Percentiles rank a stretch among this genome's conserved stretches.
Conservation (phyloP, 1,284 basidiomycete genomes). For the Pseudozyma sp. region DNA sequence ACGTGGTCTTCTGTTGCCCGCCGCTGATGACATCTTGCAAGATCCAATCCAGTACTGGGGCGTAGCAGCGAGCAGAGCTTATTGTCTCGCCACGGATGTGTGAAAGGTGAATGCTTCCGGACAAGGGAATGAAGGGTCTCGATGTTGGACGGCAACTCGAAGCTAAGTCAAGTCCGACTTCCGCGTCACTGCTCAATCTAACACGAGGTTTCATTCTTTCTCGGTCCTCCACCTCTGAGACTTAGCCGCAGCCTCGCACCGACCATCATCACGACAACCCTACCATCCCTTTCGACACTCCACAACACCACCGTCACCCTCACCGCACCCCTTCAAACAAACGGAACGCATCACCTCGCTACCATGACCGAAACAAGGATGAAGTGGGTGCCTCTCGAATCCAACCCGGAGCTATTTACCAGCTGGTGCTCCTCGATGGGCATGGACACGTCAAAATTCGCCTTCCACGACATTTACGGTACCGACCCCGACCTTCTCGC, state of each 20-base stretch:
- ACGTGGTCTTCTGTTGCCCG: conserved; percentile 24
- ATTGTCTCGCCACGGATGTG: too few species aligned
- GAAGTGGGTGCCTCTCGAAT: conserved; percentile 68
- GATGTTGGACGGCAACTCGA: neutral
- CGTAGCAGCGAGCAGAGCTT: too few species aligned
- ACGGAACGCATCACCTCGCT: neutral
- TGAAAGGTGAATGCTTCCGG: too few species aligned
- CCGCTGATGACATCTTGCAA: conserved; percentile 21
- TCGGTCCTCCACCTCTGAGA: neutral
- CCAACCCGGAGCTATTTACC: conserved; percentile 67
- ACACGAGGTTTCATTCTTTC: neutral
- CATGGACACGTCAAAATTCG: conserved; percentile 64
- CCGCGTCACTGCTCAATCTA: conserved; percentile 1
- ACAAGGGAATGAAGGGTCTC: too few species aligned
- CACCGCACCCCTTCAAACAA: neutral
- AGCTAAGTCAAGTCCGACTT: conserved; percentile 1
- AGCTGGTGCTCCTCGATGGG: conserved; percentile 60
- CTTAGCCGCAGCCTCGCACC: neutral
- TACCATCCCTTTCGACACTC: neutral
- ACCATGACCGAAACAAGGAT: conserved; percentile 12
- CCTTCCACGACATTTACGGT: conserved; percentile 72
- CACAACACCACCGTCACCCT: neutral
- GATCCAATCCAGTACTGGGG: neutral
- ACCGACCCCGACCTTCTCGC: conserved; percentile 71
- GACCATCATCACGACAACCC: neutral